Percentiles rank a stretch among this genome's conserved stretches.
These are phyloP conservation scores for Fusarium euwallaceae DNA, from an alignment of 2,329 filamentous ascomycete species.

Conservation along the genomic window DNA sequence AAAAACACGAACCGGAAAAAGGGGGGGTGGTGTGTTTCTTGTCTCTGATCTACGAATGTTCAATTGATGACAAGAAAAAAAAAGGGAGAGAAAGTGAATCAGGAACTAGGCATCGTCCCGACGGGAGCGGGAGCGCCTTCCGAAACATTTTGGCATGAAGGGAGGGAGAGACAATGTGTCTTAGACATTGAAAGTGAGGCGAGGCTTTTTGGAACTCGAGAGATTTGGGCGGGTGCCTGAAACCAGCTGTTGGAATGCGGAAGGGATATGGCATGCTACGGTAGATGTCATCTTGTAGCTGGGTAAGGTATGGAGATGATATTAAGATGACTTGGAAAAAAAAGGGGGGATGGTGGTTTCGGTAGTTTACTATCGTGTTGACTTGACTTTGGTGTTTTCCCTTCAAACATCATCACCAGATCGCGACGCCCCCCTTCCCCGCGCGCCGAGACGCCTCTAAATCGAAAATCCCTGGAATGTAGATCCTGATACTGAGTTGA, in stretches of 20 bases:
- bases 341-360: background rate
- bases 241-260: constrained; percentile 8
- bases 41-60: background rate
- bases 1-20: background rate
- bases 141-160: constrained; percentile 22
- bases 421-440: background rate
- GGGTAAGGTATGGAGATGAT: constrained; percentile 9
- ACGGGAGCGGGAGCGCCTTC: constrained; percentile 22
- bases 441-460: background rate
- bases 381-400: constrained; percentile 21
- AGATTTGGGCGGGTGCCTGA: background rate
- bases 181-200: constrained; percentile 10
- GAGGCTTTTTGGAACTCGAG: background rate
- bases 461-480: background rate
- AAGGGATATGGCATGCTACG: background rate
- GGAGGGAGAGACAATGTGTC: constrained; percentile 23
- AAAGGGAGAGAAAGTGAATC: background rate
- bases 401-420: background rate
- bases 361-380: constrained; percentile 2
- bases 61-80: background rate
- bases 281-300: background rate
- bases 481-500: background rate
- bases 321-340: background rate
- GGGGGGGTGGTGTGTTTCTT: background rate
- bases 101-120: constrained; percentile 30